A percentile compares a stretch with the other conserved stretches of the same genome.
Conservation (phyloP, 2,329 filamentous ascomycete genomes). For the Eurotiales sp. region DNA sequence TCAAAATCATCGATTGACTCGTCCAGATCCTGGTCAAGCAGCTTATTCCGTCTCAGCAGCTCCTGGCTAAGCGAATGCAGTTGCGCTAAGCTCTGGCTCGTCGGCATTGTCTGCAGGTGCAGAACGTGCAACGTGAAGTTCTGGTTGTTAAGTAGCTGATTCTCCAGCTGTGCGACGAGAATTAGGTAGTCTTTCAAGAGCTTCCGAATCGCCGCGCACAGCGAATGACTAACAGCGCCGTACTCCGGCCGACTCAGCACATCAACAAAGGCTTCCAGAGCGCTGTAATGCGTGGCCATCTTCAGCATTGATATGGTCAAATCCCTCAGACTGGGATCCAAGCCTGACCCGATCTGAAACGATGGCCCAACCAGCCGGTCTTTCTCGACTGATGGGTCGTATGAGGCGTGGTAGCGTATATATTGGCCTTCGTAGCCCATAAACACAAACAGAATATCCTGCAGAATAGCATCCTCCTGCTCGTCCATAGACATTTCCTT, state of each 20-base stretch:
- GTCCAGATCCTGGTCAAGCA: constrained; percentile 70
- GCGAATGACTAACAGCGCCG: constrained; percentile 88
- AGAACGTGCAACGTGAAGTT: constrained; percentile 90
- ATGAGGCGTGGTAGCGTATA: constrained; percentile 77
- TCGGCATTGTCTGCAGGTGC: constrained; percentile 85
- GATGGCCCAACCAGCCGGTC: constrained; percentile 78
- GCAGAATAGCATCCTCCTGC: constrained; percentile 82
- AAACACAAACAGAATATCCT: constrained; percentile 89
- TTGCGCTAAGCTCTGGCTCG: constrained; percentile 85
- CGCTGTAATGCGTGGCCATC: constrained; percentile 90
- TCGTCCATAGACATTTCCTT: constrained; percentile 69
- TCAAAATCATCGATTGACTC: constrained; percentile 71
- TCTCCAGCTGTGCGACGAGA: constrained; percentile 88
- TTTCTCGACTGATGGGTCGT: constrained; percentile 80
- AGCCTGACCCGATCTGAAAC: constrained; percentile 73
- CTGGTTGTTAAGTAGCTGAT: constrained; percentile 83
- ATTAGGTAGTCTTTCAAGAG: constrained; percentile 90
- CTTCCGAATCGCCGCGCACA: constrained; percentile 92
- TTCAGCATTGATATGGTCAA: constrained; percentile 84
- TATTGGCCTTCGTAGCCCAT: constrained; percentile 99
- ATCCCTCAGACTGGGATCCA: constrained; percentile 89
- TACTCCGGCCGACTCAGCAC: constrained; percentile 91
- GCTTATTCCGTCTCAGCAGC: constrained; percentile 78
- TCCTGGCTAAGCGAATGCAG: constrained; percentile 85
- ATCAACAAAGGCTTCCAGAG: constrained; percentile 88